Evolutionary conservation across 129 eudicot genomes (phyloP), one percentile per base, ranked within the genome.

Genomic region (Helichrysum umbraculigerum): DNA sequence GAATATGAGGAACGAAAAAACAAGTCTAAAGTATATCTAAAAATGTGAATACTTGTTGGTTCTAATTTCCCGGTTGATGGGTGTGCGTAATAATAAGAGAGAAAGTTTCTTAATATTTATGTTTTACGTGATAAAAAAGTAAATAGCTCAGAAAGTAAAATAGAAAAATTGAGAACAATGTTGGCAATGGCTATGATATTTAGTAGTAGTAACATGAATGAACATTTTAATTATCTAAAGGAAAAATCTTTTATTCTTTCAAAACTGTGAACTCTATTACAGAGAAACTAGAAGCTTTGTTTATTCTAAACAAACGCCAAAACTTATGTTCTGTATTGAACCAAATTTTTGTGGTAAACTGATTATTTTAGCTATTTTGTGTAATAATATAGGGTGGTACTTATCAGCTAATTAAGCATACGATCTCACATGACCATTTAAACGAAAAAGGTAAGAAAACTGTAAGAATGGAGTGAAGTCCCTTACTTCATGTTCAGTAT

Each of bases 401-500:
- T 21, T 7, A 73, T 4, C 68, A 56, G 37, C 59, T 37, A 58
- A 28, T n/a, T 6, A 42, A 41, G 63, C 50, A 44, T 63, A 41
- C 41, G 62, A 74, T 62, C 30, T 74, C 70, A 42, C 78, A 42
- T n/a, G 12, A 42, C 7, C 5, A 56, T 34, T n/a, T 15, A 34
- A 22, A 37, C 39, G 39, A 35, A 8, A 51, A 51, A 17, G 20
- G 44, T 39, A 33, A 14, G 58, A 37, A 44, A 28, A 25, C 14
- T 41, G 32, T 56, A 47, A 11, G 19, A 54, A 70, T 62, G 20
- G 15, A 62, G 66, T 29, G 50, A 57, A 57, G 59, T 51, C 61
- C 9, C 9, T 73, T 79, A 82, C 90, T 34, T 84, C 83, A 62
- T 75, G 58, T 44, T 71, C 22, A 42, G 57, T 74, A 66, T 56